phyloP scores from a whole-genome alignment of 345 rosid species.

The Noccaea bulbosa region DNA sequence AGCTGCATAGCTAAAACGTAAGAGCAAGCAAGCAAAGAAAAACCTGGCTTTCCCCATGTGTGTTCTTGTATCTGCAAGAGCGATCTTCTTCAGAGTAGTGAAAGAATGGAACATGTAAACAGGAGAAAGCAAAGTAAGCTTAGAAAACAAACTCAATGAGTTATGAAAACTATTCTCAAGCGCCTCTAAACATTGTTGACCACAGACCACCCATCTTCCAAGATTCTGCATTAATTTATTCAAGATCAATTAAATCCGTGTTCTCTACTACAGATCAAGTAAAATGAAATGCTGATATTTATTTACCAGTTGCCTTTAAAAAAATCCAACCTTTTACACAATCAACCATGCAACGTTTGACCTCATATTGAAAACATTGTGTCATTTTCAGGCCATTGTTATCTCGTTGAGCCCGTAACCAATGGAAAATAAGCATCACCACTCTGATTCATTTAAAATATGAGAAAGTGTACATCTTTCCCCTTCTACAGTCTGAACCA shows the following conservation, averaged over 20 bases:
- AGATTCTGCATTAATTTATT: slow-evolving; percentile 23
- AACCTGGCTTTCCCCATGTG: not conserved
- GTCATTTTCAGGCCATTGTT: slow-evolving; percentile 17
- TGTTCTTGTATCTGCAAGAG: not conserved
- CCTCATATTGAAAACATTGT: slow-evolving; percentile 26
- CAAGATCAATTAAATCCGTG: slow-evolving; percentile 9
- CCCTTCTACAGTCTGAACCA: not conserved
- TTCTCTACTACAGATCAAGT: not conserved
- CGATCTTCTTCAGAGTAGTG: slow-evolving; percentile 2
- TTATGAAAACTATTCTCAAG: not conserved
- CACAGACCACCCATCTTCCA: not conserved
- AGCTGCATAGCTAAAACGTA: slow-evolving; percentile 3
- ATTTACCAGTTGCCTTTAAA: not conserved
- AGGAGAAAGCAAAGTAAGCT: not conserved
- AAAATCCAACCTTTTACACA: not conserved
- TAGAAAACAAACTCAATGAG: not conserved
- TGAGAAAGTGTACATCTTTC: slow-evolving; percentile 4
- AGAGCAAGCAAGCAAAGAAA: not conserved
- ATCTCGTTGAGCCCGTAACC: not conserved
- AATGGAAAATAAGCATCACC: not conserved
- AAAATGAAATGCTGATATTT: not conserved
- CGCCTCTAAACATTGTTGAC: not conserved
- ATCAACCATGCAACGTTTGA: not conserved
- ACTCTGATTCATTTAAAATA: slow-evolving; percentile 6
- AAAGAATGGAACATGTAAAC: not conserved